Conservation (phyloP, 495 filamentous ascomycete species). For the Usnea hakonensis region DNA sequence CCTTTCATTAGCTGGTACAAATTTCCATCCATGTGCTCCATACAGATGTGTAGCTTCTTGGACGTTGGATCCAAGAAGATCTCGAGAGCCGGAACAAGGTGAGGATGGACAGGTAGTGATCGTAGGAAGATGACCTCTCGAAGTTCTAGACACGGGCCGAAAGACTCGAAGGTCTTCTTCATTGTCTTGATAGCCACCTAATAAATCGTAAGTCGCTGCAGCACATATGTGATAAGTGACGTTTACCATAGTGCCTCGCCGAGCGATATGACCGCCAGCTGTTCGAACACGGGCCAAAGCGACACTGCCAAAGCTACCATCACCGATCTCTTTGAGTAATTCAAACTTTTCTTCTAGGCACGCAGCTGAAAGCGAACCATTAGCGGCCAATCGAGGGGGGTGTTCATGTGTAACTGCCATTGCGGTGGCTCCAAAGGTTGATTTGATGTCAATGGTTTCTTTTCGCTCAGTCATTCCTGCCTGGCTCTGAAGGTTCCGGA, state of each 20-base stretch:
- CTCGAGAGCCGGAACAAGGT: conserved; percentile 93
- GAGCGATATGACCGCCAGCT: conserved; percentile 79
- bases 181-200: conserved; percentile 99
- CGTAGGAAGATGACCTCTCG: conserved; percentile 94
- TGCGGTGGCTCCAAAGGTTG: conserved; percentile 21
- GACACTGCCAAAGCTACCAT: conserved; percentile 97
- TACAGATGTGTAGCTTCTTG: conserved; percentile 93
- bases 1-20: conserved; percentile 99
- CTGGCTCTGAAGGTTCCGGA: not conserved
- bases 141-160: conserved; percentile 80
- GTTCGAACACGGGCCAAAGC: conserved; percentile 83
- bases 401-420: conserved; percentile 66
- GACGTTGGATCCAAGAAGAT: conserved; percentile 96
- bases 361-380: conserved; percentile 41
- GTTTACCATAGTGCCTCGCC: conserved; percentile 86
- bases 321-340: conserved; percentile 93
- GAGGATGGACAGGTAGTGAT: conserved; percentile 75
- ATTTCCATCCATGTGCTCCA: conserved; percentile 99
- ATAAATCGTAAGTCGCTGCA: conserved; percentile 25
- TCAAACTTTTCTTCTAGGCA: conserved; percentile 84
- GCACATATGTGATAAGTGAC: not conserved
- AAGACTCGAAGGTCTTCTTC: conserved; percentile 98
- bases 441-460: not conserved
- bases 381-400: conserved; percentile 47
- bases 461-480: not conserved